phyloP scores from a whole-genome alignment of 306 rosid genomes.

The Macrotyloma uniflorum region DNA sequence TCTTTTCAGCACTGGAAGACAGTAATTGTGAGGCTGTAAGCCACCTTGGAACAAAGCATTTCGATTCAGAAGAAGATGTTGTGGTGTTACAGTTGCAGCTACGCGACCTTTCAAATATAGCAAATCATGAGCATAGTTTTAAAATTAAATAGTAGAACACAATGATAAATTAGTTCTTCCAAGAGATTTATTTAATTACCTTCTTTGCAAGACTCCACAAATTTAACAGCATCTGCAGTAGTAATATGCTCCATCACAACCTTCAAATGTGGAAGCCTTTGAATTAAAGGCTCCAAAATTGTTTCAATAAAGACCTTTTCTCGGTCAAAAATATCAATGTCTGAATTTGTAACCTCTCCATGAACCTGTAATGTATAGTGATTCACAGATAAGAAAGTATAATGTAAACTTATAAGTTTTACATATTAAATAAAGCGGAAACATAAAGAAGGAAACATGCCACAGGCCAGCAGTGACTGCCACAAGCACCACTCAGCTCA shows the following conservation, averaged over 20 bases:
- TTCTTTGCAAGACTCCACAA: constrained; percentile 74
- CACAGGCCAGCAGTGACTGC: constrained; percentile 8
- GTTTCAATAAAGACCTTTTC: constrained; percentile 91
- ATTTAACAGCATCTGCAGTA: constrained; percentile 79
- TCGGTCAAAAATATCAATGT: constrained; percentile 80
- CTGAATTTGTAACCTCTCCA: constrained; percentile 83
- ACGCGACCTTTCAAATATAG: constrained; percentile 55
- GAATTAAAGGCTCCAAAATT: constrained; percentile 65
- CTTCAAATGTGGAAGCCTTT: constrained; percentile 83
- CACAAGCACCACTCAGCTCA: constrained; percentile 19
- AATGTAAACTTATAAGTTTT: background rate
- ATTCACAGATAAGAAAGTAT: constrained; percentile 35
- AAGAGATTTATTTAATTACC: constrained; percentile 49
- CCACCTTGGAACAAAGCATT: constrained; percentile 93
- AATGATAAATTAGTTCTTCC: background rate
- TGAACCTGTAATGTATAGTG: constrained; percentile 64
- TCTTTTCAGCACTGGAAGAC: constrained; percentile 79
- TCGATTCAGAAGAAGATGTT: constrained; percentile 84
- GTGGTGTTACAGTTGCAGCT: constrained; percentile 93
- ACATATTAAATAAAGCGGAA: constrained; percentile 7
- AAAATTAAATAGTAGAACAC: constrained; percentile 7
- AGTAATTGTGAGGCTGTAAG: constrained; percentile 90
- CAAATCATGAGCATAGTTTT: constrained; percentile 16
- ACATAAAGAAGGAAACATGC: constrained; percentile 9
- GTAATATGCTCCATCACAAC: constrained; percentile 96